phyloP scores from a whole-genome alignment of 257 asterid species.

The Rhazya stricta region DNA sequence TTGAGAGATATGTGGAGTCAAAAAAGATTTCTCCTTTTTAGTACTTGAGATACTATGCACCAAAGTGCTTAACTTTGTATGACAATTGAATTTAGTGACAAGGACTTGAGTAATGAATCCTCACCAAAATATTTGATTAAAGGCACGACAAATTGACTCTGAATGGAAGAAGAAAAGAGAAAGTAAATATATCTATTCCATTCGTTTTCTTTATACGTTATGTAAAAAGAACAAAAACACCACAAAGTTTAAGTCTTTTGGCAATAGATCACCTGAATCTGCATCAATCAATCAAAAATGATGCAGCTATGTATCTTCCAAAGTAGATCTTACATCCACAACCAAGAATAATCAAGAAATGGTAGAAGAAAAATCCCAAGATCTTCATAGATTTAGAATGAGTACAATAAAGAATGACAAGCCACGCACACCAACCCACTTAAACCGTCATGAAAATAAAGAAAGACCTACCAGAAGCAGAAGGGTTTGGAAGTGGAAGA shows the following conservation, averaged over 20 bases:
- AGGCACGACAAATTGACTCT: no score
- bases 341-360: background rate
- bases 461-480: slow-evolving; percentile 8
- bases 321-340: background rate
- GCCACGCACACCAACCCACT: slow-evolving; percentile 35
- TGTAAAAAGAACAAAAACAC: no score
- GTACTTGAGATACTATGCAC: background rate
- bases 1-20: slow-evolving; percentile 1
- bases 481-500: background rate
- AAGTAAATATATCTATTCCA: no score
- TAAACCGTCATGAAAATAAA: slow-evolving; percentile 24
- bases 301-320: background rate
- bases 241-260: no score
- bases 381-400: slow-evolving; percentile 5
- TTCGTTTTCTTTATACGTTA: no score
- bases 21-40: slow-evolving; percentile 5
- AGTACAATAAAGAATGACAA: background rate
- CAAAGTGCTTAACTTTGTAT: background rate
- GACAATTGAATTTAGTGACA: slow-evolving; percentile 1
- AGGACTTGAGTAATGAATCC: slow-evolving; percentile 11
- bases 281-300: background rate
- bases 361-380: background rate
- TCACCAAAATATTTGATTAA: no score
- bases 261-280: no score
- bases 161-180: no score